Base-by-base conservation (phyloP, 257 asterid genomes). In the Mentha longifolia region DNA sequence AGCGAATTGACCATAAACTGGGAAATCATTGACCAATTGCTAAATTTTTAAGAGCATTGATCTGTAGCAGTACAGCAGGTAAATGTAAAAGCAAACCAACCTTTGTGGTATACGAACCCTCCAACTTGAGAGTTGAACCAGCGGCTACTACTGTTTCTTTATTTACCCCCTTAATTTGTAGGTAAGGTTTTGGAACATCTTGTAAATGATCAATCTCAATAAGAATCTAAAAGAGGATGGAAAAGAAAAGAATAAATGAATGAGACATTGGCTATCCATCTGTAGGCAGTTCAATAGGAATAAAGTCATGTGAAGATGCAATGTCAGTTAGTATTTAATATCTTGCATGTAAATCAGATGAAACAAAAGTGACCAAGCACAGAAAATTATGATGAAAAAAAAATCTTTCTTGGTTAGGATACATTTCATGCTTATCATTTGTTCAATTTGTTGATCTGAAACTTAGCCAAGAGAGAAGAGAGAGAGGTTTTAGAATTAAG, bases 61-160 rank as follows among this genome's bases (percentile, higher is more conserved):
- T 9, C 7, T 28, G 19, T 11, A 51, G 12, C 28, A 59, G n/a
- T 46, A 30, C 39, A 35, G 8, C 17, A 61, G 22, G 30, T 15
- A 39, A 15, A 65, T 19, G 65, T 19, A 51, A 16, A 76, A 75
- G 60, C 28, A 54, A 61, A 13, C 37, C 54, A 37, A 95, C 99
- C 98, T 95, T 92, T 16, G 99, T 95, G 74, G 99, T 95, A 76
- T 95, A 95, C 72, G 96, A 92, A 72, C 88, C 99, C 70, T 89
- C 98, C 72, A 92, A 82, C 79, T 87, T 81, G 65, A 95, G 96
- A 31, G 93, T 77, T 31, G 92, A 87, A 71, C 98, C 98, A 74
- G 97, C 95, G 49, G 91, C 89, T 22, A 88, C 82, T 22, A 95
- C 99, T 42, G 83, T 84, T 68, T 92, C 98, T 79, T 92, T 95